phyloP scores from a whole-genome alignment of 1,284 basidiomycete genomes.

The Microbotryomycetes sp. region DNA sequence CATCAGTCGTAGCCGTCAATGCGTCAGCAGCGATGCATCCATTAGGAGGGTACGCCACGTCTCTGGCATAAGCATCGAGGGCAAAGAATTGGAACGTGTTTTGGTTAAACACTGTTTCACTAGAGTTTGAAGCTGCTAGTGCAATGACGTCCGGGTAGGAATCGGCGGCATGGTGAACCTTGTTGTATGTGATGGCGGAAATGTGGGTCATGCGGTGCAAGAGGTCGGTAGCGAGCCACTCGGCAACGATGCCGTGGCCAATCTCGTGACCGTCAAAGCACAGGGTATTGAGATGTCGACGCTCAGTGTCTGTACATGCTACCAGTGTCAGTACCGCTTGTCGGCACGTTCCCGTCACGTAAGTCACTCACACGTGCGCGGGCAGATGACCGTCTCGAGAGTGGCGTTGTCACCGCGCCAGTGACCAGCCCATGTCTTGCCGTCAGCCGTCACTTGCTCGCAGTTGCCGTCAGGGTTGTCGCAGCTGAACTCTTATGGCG shows the following conservation, averaged over 20 bases:
- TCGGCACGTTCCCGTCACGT: too few relatives aligned
- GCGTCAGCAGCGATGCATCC: constrained; percentile 6
- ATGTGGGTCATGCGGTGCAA: constrained; percentile 17
- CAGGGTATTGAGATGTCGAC: constrained; percentile 7
- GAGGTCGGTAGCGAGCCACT: constrained; percentile 18
- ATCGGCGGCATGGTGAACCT: constrained; percentile 10
- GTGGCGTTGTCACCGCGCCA: constrained; percentile 16
- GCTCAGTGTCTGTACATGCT: constrained; percentile 3
- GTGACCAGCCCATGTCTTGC: constrained; percentile 23
- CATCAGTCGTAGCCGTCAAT: background rate
- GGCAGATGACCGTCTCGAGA: constrained; percentile 22
- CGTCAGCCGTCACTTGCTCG: constrained; percentile 5
- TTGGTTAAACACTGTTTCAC: constrained; percentile 4
- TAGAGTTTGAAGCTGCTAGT: constrained; percentile 10
- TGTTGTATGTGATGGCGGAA: constrained; percentile 8
- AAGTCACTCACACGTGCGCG: constrained; percentile 12
- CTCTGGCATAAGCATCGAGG: constrained; percentile 21
- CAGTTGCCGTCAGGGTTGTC: constrained; percentile 20
- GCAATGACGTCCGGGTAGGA: constrained; percentile 7
- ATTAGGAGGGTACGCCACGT: constrained; percentile 16
- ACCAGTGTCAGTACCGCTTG: too few relatives aligned
- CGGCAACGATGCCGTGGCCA: background rate
- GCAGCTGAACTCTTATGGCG: background rate
- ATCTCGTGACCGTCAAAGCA: constrained; percentile 24
- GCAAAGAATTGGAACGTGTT: constrained; percentile 16